Conservation (phyloP, 2,329 filamentous ascomycete species). For the Rosellinia necatrix region DNA sequence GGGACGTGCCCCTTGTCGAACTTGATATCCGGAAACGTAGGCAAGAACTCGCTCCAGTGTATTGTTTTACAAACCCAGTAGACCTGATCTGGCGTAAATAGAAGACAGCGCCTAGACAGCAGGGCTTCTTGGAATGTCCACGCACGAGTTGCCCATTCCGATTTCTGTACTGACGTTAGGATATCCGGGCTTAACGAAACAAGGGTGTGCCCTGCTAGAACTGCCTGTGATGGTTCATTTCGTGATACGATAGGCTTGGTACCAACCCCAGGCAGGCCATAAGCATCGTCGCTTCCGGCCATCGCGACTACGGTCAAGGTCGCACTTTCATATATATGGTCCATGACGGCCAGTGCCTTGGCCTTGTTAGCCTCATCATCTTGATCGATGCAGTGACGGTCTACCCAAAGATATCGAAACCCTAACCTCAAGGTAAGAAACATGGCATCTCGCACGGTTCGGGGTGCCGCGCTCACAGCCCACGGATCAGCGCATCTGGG, state of each 20-base stretch:
- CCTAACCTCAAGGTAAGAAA: slow-evolving; percentile 1
- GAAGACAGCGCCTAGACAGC: slow-evolving; percentile 1
- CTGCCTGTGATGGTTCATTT: slow-evolving; percentile 4
- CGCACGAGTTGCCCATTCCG: slow-evolving; percentile 5
- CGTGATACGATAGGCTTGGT: slow-evolving; percentile 1
- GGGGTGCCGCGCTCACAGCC: slow-evolving; percentile 7
- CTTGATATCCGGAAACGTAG: not conserved
- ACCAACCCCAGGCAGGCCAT: not conserved
- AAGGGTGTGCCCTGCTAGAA: not conserved
- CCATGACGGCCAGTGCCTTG: slow-evolving; percentile 1
- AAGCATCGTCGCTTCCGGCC: slow-evolving; percentile 6
- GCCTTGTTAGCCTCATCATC: slow-evolving; percentile 6
- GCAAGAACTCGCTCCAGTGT: slow-evolving; percentile 9
- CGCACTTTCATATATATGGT: slow-evolving; percentile 16
- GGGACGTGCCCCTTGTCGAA: not conserved
- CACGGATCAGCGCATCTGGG: slow-evolving; percentile 11
- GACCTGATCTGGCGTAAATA: slow-evolving; percentile 12
- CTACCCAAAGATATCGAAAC: slow-evolving; percentile 14
- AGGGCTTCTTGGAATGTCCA: slow-evolving; percentile 13
- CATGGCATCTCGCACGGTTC: slow-evolving; percentile 12
- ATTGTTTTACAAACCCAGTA: slow-evolving; percentile 9
- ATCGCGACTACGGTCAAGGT: slow-evolving; percentile 12
- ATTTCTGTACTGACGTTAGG: not conserved
- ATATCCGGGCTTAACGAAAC: slow-evolving; percentile 3
- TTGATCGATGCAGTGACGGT: slow-evolving; percentile 12